Evolutionary conservation across 2,329 filamentous ascomycete species (phyloP), one percentile per base, ranked within the genome.

Genomic region (Penicillium sp.): DNA sequence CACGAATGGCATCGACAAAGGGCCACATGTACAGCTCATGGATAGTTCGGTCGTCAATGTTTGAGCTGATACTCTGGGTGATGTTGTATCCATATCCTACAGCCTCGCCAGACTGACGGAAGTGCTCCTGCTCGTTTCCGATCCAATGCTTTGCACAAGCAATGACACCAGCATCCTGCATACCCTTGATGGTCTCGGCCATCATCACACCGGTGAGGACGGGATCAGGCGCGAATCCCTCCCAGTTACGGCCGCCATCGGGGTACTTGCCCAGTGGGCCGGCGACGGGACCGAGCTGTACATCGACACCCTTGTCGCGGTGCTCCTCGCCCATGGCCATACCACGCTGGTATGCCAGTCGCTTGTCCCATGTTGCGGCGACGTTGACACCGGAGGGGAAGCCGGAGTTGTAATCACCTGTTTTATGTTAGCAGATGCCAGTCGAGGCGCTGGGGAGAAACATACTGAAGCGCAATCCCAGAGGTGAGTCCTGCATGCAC

Each of bases 401-500:
- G 1, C 88, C 92, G 34, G 89, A 93, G 67, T 85, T 86, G 72
- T 88, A 93, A 72, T 96, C 91, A 60, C 83, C 82, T 81, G 52
- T 44, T 29, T 8, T 16, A 1, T 32, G 27, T 29, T 34, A 29
- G 43, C 55, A n/a, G 16, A 38, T 47, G 14, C 7, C 29, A 13
- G 13, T 39, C 43, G 1, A 18, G 22, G 14, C 44, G 8, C 44
- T 16, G 42, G n/a, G 9, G 8, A 6, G 39, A 1, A 32, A 55
- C 78, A 47, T 72, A 82, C 80, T 78, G 54, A 87, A 82, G 48
- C 92, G 88, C 53, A 96, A 78, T 56, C 92, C 92, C 1, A 94
- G 78, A 5, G 92, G 92, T 3, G 88, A 87, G 69, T 96, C 92
- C 66, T 96, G 91, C 79, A 94, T 77, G 71, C 92, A 97, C n/a